Conservation (phyloP, 352 stramenopile genomes). For the Globisporangium ultimum region DNA sequence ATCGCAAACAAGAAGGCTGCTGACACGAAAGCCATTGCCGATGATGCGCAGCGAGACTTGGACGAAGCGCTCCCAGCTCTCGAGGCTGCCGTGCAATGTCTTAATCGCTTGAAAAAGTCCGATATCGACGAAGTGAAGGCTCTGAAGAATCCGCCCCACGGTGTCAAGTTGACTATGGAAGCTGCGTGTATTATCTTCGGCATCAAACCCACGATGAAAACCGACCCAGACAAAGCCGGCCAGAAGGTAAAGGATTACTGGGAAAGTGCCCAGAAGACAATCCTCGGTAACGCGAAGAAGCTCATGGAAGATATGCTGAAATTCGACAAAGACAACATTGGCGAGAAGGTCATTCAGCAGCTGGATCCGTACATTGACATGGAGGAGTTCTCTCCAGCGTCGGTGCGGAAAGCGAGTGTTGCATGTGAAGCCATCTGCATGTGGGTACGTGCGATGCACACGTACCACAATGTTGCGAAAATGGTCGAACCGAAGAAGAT, state of each 20-base stretch:
- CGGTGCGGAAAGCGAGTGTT: constrained; percentile 88
- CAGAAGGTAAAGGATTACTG: constrained; percentile 91
- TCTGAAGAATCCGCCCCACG: constrained; percentile 84
- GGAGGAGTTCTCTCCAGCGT: constrained; percentile 87
- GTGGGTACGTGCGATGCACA: constrained; percentile 93
- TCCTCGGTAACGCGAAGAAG: constrained; percentile 85
- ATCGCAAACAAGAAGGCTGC: constrained; percentile 90
- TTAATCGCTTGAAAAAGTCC: constrained; percentile 91
- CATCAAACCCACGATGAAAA: constrained; percentile 90
- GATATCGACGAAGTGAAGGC: constrained; percentile 94
- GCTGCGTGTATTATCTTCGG: constrained; percentile 93
- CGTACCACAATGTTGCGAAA: constrained; percentile 89
- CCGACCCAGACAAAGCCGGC: constrained; percentile 85
- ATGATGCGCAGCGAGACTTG: constrained; percentile 90
- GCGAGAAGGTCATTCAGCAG: constrained; percentile 83
- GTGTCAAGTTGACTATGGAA: constrained; percentile 89
- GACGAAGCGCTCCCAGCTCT: constrained; percentile 91
- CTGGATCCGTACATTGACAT: constrained; percentile 90
- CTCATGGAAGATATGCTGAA: constrained; percentile 90
- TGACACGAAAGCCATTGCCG: constrained; percentile 91
- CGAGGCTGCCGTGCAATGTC: constrained; percentile 88
- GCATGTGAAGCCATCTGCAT: constrained; percentile 93
- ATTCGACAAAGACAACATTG: constrained; percentile 89
- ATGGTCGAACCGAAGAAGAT: constrained; percentile 93
- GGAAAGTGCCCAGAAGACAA: constrained; percentile 86